A percentile compares a stretch with the other conserved stretches of the same genome.
Evolutionary conservation across 148 eudicot species (phyloP).

Genomic region (Hydrangea macrophylla): DNA sequence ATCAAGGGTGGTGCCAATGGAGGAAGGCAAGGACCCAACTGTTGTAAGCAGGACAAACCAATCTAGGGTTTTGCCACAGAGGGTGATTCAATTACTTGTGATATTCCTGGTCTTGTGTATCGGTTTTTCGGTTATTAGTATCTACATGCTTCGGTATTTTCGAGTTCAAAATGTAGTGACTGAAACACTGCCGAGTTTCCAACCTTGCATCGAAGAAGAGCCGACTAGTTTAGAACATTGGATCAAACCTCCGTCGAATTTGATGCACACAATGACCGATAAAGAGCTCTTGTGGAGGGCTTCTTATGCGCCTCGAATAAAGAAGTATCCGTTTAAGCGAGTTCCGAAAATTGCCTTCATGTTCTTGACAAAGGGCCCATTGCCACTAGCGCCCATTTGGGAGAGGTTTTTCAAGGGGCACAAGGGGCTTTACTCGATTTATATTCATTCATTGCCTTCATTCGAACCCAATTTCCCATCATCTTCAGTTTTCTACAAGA

Average conservation of each 20-base stretch:
- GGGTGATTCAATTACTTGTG: constrained; percentile 44
- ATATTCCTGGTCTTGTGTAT: constrained; percentile 55
- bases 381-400: constrained; percentile 93
- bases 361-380: constrained; percentile 95
- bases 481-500: constrained; percentile 70
- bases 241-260: constrained; percentile 64
- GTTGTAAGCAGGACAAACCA: constrained; percentile 39
- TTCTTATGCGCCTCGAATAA: constrained; percentile 54
- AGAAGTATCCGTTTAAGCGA: constrained; percentile 58
- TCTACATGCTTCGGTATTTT: constrained; percentile 45
- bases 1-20: constrained; percentile 46
- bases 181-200: constrained; percentile 36
- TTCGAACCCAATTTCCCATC: constrained; percentile 48
- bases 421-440: constrained; percentile 61
- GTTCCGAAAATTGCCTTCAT: constrained; percentile 87
- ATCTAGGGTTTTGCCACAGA: constrained; percentile 61
- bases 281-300: constrained; percentile 82
- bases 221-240: constrained; percentile 38
- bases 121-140: constrained; percentile 52
- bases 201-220: constrained; percentile 48
- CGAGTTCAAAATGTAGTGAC: constrained; percentile 43
- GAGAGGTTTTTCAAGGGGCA: constrained; percentile 86
- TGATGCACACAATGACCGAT: constrained; percentile 81
- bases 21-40: constrained; percentile 67
- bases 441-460: constrained; percentile 74